A percentile compares a stretch with the other conserved stretches of the same genome.
These are phyloP conservation scores for Arthrobotrys musiformis DNA, from an alignment of 2,329 filamentous ascomycete species.

Conservation along the genomic window DNA sequence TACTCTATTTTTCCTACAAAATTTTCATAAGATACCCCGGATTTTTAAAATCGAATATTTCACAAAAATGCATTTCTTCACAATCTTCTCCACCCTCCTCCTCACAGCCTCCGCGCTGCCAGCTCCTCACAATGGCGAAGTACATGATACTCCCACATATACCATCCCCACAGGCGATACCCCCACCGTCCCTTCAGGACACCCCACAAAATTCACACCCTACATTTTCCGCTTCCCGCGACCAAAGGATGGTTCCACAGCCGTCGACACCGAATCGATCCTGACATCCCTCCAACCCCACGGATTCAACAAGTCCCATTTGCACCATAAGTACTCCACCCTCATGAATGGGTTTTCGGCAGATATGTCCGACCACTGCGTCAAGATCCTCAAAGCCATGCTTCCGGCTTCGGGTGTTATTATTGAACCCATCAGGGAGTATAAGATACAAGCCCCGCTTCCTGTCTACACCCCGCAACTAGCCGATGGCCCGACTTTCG, in stretches of 20 bases:
- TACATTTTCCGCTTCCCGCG: slow-evolving; percentile 50
- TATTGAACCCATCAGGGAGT: slow-evolving; percentile 41
- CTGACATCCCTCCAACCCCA: slow-evolving; percentile 36
- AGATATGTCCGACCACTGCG: slow-evolving; percentile 57
- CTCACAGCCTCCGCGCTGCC: slow-evolving; percentile 30
- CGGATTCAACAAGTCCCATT: slow-evolving; percentile 44
- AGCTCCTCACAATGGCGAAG: slow-evolving; percentile 13
- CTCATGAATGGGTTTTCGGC: slow-evolving; percentile 58
- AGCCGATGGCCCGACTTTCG: neutral
- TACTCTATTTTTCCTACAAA: neutral
- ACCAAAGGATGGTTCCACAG: neutral
- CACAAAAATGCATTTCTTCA: slow-evolving; percentile 19
- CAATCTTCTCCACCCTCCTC: slow-evolving; percentile 22
- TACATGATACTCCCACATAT: neutral
- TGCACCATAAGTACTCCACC: slow-evolving; percentile 32
- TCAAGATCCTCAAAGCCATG: slow-evolving; percentile 50
- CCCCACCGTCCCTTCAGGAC: neutral
- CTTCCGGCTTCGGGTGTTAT: slow-evolving; percentile 16
- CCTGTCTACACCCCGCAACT: neutral
- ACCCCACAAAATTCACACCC: slow-evolving; percentile 36
- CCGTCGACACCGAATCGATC: slow-evolving; percentile 38
- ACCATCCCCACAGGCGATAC: neutral
- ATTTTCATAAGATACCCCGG: neutral
- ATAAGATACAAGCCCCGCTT: slow-evolving; percentile 8
- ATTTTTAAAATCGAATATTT: neutral